Conservation (phyloP, 176 grass and related monocot species). For the sorghum (Sorghum bicolor) region DNA sequence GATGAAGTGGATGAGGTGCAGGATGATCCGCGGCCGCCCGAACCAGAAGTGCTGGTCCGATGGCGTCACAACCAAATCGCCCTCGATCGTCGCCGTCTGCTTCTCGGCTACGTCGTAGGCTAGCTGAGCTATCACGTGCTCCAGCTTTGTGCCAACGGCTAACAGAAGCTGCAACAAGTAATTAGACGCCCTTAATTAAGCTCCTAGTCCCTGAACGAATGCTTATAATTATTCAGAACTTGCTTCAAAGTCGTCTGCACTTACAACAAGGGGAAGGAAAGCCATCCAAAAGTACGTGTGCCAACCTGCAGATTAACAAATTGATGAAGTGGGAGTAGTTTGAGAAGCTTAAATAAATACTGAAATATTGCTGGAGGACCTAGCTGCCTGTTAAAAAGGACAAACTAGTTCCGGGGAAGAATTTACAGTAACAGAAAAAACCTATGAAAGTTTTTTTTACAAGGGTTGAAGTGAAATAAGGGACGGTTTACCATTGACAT, state of each 20-base stretch:
- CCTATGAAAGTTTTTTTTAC: not conserved
- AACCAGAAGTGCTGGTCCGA: constrained; percentile 97
- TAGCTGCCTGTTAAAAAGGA: not conserved
- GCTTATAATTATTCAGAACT: not conserved
- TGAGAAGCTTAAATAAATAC: not conserved
- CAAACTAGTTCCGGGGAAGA: not conserved
- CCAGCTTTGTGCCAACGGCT: constrained; percentile 85
- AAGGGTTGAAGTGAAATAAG: not conserved
- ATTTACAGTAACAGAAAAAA: not conserved
- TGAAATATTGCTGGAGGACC: not conserved
- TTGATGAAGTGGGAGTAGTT: not conserved
- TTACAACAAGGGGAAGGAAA: constrained; percentile 82
- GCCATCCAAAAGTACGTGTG: constrained; percentile 94
- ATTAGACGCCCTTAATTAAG: not conserved
- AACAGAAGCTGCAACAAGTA: constrained; percentile 62
- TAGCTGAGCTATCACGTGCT: constrained; percentile 79
- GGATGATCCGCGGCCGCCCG: constrained; percentile 51
- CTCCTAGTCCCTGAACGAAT: not conserved
- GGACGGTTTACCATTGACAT: constrained; percentile 73
- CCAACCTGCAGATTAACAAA: constrained; percentile 71
- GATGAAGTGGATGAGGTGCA: constrained; percentile 85
- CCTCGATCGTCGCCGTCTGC: constrained; percentile 51
- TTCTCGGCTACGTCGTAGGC: constrained; percentile 80
- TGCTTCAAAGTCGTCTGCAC: constrained; percentile 17
- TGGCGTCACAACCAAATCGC: constrained; percentile 76